A percentile compares a stretch with the other conserved stretches of the same genome.
Evolutionary conservation across 805 yeast species (phyloP).

Genomic region (Yarrowia sp.): DNA sequence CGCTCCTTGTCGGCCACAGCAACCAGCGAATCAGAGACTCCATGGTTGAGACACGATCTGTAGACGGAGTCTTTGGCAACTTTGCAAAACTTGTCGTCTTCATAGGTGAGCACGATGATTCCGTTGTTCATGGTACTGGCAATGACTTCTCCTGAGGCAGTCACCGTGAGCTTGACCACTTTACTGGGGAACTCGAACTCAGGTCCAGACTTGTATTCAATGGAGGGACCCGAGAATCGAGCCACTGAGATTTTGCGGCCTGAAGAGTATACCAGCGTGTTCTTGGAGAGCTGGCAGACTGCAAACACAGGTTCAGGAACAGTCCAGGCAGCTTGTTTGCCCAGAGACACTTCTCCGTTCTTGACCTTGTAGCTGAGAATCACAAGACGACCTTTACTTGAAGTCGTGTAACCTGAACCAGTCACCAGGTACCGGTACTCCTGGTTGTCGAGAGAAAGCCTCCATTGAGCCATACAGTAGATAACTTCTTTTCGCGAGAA

Average conservation of each 20-base stretch:
- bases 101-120: background rate
- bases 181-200: constrained; percentile 28
- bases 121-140: constrained; percentile 35
- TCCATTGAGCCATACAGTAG: constrained; percentile 31
- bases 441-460: constrained; percentile 16
- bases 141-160: background rate
- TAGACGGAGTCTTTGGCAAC: constrained; percentile 24
- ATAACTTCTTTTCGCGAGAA: constrained; percentile 14
- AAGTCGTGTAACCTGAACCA: constrained; percentile 6
- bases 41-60: constrained; percentile 20
- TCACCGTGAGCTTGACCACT: constrained; percentile 19
- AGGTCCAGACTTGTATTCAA: constrained; percentile 28
- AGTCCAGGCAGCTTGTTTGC: constrained; percentile 38
- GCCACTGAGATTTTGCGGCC: constrained; percentile 18
- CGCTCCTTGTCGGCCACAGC: constrained; percentile 34
- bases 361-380: constrained; percentile 25
- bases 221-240: constrained; percentile 10
- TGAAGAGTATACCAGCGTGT: constrained; percentile 13
- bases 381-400: constrained; percentile 9
- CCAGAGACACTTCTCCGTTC: constrained; percentile 23
- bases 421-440: constrained; percentile 15
- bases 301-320: constrained; percentile 33
- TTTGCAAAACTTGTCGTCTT: constrained; percentile 13
- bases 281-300: constrained; percentile 12
- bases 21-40: background rate